Conservation (phyloP, 2,329 filamentous ascomycete species). For the Cryphonectria carpinicola region DNA sequence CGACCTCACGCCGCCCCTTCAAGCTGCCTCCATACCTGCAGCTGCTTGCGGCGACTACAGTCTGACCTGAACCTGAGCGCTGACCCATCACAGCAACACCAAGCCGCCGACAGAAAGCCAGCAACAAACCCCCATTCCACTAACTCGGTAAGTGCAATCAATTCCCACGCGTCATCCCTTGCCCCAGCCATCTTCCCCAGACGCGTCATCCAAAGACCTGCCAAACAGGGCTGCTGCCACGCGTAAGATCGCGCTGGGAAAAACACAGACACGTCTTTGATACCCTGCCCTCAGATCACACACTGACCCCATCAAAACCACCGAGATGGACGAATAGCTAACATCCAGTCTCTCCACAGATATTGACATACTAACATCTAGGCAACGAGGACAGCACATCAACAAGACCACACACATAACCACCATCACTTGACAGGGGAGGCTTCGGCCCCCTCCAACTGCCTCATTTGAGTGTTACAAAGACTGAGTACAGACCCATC, state of each 20-base stretch:
- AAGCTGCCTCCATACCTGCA: slow-evolving; percentile 3
- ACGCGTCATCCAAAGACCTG: background rate
- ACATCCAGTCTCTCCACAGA: background rate
- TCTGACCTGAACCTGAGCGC: background rate
- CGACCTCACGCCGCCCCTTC: background rate
- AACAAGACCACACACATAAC: background rate
- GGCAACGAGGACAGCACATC: background rate
- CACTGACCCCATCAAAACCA: background rate
- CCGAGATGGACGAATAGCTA: background rate
- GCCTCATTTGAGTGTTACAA: slow-evolving; percentile 5
- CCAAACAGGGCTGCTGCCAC: background rate
- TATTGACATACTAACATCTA: background rate
- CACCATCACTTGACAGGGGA: background rate
- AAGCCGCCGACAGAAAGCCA: background rate
- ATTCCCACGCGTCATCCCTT: background rate
- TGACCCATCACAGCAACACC: background rate
- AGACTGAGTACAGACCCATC: slow-evolving; percentile 7
- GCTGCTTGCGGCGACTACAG: background rate
- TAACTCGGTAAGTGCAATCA: background rate
- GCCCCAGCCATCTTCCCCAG: background rate
- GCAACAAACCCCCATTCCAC: background rate
- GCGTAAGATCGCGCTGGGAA: background rate
- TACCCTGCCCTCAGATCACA: background rate
- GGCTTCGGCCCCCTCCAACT: background rate
- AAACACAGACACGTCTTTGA: background rate